Evolutionary conservation across 371 early-diverging fungal species (phyloP).

Genomic region (Mucor saturninus): DNA sequence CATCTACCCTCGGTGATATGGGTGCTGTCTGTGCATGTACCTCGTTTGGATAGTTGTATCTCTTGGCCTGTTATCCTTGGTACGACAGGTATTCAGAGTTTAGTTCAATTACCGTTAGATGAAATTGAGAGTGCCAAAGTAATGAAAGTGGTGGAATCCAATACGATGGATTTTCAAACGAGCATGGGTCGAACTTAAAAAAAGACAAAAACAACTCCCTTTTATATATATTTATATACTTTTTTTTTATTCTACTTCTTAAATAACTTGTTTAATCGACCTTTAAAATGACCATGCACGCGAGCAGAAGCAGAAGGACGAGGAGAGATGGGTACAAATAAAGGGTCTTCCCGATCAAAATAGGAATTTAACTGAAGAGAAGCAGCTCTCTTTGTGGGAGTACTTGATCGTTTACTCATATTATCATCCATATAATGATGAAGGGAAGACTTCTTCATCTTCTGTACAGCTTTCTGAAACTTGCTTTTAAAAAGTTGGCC

Average conservation of each 20-base stretch:
- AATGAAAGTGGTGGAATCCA: constrained; percentile 2
- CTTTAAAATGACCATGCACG: constrained; percentile 18
- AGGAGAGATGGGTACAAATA: constrained; percentile 6
- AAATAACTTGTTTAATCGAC: constrained; percentile 19
- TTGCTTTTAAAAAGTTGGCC: constrained; percentile 14
- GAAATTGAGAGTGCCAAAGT: constrained; percentile 16
- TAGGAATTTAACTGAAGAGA: neutral
- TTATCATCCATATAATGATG: neutral
- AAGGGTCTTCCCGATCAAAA: neutral
- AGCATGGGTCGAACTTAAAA: neutral
- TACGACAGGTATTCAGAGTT: constrained; percentile 58
- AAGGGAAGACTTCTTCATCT: constrained; percentile 15
- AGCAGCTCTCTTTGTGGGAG: neutral
- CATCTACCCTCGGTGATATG: constrained; percentile 1
- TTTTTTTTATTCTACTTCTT: constrained; percentile 10
- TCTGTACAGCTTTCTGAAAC: constrained; percentile 19
- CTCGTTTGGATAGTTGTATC: constrained; percentile 61
- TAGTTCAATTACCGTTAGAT: constrained; percentile 56
- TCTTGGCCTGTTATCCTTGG: constrained; percentile 71
- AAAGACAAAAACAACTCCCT: neutral
- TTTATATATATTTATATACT: neutral
- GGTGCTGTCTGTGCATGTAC: constrained; percentile 67
- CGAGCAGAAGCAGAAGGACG: constrained; percentile 17
- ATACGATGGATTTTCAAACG: constrained; percentile 6
- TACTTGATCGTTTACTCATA: neutral